Conservation (phyloP, 208 protist genomes). For the Sergeia podlipaevii region DNA sequence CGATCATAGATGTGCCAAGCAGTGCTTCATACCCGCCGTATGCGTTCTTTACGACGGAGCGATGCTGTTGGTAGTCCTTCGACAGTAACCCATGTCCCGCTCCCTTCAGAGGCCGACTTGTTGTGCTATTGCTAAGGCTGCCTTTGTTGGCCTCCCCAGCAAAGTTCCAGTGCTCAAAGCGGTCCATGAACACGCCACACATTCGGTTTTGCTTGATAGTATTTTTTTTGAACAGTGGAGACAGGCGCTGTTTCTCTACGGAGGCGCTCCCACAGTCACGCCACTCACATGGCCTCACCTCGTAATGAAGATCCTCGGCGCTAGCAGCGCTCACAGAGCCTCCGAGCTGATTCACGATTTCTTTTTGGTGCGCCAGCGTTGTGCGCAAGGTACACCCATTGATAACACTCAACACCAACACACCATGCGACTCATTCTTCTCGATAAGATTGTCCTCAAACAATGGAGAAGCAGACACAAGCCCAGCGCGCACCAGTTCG, state of each 20-base stretch:
- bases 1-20: conserved; percentile 47
- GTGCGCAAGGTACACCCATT: conserved; percentile 43
- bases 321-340: not conserved
- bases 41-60: conserved; percentile 39
- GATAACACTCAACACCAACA: conserved; percentile 64
- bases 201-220: conserved; percentile 63
- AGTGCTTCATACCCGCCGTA: conserved; percentile 53
- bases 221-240: conserved; percentile 58
- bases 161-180: conserved; percentile 64
- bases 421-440: conserved; percentile 71
- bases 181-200: conserved; percentile 82
- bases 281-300: too few relatives aligned
- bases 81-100: too few relatives aligned
- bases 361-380: too few relatives aligned
- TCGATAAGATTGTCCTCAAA: conserved; percentile 72
- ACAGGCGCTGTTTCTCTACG: conserved; percentile 22
- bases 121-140: not conserved
- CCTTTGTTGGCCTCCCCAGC: not conserved
- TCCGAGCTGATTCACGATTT: conserved; percentile 2
- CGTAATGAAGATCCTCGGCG: too few relatives aligned
- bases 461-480: conserved; percentile 33
- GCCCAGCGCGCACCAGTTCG: conserved; percentile 27
- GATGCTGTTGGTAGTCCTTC: not conserved
- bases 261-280: too few relatives aligned
- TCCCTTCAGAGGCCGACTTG: too few relatives aligned